Conservation (phyloP, 331 rosid species). For the Rhamnella rubrinervis region DNA sequence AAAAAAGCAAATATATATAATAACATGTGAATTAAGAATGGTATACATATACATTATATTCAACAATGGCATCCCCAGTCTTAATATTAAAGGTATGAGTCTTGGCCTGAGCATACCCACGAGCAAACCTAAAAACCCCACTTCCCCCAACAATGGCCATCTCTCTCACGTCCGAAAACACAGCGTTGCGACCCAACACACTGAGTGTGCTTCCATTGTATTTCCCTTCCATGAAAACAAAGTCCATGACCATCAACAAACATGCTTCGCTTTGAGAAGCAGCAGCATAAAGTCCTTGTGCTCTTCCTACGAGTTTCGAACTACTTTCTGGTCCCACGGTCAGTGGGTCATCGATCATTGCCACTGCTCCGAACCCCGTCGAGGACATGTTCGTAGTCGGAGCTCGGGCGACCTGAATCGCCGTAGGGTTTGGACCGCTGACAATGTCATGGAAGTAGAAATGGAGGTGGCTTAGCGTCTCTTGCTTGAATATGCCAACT, state of each 20-base stretch:
- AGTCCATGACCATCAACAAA: constrained; percentile 47
- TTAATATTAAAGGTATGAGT: constrained; percentile 16
- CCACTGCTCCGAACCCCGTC: constrained; percentile 40
- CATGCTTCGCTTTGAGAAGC: constrained; percentile 45
- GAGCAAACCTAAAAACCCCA: constrained; percentile 56
- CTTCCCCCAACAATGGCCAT: constrained; percentile 69
- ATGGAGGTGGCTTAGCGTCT: constrained; percentile 57
- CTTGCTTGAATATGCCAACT: constrained; percentile 27
- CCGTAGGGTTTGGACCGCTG: constrained; percentile 45
- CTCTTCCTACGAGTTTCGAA: constrained; percentile 54
- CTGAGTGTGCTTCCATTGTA: constrained; percentile 63
- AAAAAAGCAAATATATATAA: not conserved
- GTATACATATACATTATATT: constrained; percentile 33
- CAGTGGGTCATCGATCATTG: constrained; percentile 50
- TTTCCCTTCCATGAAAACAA: constrained; percentile 49
- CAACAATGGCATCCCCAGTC: constrained; percentile 33
- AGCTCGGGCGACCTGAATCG: constrained; percentile 35
- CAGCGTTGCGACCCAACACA: constrained; percentile 50
- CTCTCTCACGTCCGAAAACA: constrained; percentile 42
- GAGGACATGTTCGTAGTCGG: constrained; percentile 7
- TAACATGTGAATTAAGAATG: constrained; percentile 18
- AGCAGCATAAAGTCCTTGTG: constrained; percentile 56
- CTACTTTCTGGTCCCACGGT: constrained; percentile 41
- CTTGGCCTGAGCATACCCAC: constrained; percentile 52
- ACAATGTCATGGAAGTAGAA: constrained; percentile 65